These are phyloP conservation scores for Colletotrichum sp. DNA, from an alignment of 2,329 filamentous ascomycete species.

Conservation along the genomic window DNA sequence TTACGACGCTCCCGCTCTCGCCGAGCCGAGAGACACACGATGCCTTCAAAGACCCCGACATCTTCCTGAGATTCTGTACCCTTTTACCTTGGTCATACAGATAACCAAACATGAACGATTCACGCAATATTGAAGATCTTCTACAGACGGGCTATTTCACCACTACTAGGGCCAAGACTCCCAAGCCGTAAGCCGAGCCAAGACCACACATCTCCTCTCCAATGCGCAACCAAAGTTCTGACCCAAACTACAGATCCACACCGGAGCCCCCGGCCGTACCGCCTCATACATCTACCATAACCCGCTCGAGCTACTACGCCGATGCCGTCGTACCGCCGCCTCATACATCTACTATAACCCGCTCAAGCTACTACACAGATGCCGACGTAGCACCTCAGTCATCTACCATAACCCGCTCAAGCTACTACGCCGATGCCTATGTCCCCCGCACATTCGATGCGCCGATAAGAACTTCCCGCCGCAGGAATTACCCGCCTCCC, in stretches of 20 bases:
- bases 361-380: background rate
- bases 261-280: conserved; percentile 14
- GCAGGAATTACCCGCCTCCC: conserved; percentile 57
- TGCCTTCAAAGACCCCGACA: conserved; percentile 7
- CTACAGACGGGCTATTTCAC: conserved; percentile 57
- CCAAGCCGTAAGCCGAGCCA: conserved; percentile 33
- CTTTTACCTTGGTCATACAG: background rate
- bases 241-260: conserved; percentile 1
- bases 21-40: background rate
- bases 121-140: conserved; percentile 49
- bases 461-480: conserved; percentile 15
- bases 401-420: background rate
- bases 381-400: background rate
- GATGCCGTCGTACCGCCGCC: background rate
- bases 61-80: background rate
- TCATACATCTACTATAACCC: background rate
- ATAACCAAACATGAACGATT: conserved; percentile 43
- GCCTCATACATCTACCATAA: conserved; percentile 2
- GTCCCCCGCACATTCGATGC: conserved; percentile 19
- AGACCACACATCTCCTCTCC: background rate
- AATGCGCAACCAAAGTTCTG: background rate
- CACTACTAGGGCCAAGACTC: conserved; percentile 47
- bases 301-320: background rate
- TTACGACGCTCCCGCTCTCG: background rate
- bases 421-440: background rate